Conservation (phyloP, 352 stramenopile species). For the Phytopythium cucurbitacearum region DNA sequence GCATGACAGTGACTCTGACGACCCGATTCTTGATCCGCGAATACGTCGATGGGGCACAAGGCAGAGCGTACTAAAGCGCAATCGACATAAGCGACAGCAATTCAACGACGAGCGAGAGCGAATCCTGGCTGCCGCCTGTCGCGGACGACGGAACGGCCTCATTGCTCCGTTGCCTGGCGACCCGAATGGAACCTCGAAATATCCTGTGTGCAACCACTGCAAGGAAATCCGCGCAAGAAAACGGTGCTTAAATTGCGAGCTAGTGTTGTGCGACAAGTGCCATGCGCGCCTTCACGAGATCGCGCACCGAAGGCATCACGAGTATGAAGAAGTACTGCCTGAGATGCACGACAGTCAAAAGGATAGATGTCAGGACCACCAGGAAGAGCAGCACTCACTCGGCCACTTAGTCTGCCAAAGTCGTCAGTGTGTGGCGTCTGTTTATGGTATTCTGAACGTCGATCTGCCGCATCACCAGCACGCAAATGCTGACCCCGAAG, state of each 20-base stretch:
- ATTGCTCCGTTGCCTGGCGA: constrained; percentile 45
- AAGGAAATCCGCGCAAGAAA: constrained; percentile 36
- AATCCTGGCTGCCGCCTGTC: constrained; percentile 27
- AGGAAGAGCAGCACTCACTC: constrained; percentile 28
- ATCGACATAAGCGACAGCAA: constrained; percentile 13
- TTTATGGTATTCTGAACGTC: constrained; percentile 18
- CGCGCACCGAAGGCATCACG: constrained; percentile 40
- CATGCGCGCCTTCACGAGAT: constrained; percentile 55
- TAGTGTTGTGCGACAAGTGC: constrained; percentile 58
- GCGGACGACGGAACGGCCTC: constrained; percentile 47
- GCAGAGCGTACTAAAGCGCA: constrained; percentile 27
- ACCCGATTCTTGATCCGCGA: constrained; percentile 8
- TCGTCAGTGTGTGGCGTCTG: constrained; percentile 19
- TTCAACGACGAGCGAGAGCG: constrained; percentile 42
- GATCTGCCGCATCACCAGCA: not conserved
- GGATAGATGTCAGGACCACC: constrained; percentile 10
- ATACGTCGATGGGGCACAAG: constrained; percentile 33
- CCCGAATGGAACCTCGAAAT: constrained; percentile 27
- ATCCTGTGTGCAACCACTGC: constrained; percentile 52
- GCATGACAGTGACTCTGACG: not conserved
- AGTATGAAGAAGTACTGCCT: constrained; percentile 36
- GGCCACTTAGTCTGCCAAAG: constrained; percentile 16
- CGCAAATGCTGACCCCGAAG: constrained; percentile 23
- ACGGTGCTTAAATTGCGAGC: constrained; percentile 44
- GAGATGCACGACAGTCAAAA: constrained; percentile 22